A percentile compares a stretch with the other conserved stretches of the same genome.
Conservation (phyloP, 257 asterid species). For the Lycium ferocissimum region DNA sequence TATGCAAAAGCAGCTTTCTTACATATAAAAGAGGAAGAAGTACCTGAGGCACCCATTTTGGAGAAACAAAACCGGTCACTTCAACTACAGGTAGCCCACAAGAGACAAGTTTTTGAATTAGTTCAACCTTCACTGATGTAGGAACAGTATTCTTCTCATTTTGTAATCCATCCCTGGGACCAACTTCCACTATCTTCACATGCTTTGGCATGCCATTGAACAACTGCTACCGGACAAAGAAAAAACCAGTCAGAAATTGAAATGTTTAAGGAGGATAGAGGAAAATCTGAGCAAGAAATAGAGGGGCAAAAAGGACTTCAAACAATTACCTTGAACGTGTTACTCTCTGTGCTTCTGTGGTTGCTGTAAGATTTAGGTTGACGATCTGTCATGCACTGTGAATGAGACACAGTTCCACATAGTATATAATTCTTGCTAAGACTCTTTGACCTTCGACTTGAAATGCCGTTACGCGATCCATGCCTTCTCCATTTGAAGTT, state of each 20-base stretch:
- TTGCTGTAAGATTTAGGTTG: slow-evolving; percentile 47
- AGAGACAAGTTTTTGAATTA: slow-evolving; percentile 74
- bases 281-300: background rate
- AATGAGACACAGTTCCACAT: slow-evolving; percentile 51
- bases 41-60: slow-evolving; percentile 99
- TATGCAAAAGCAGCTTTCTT: background rate
- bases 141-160: slow-evolving; percentile 87
- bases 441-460: slow-evolving; percentile 58
- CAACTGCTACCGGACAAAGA: slow-evolving; percentile 49
- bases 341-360: slow-evolving; percentile 48
- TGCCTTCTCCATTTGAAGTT: slow-evolving; percentile 56
- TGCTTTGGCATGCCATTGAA: slow-evolving; percentile 68
- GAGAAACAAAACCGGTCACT: slow-evolving; percentile 97
- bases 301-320: background rate
- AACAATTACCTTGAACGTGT: slow-evolving; percentile 57
- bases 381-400: slow-evolving; percentile 50
- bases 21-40: slow-evolving; percentile 5
- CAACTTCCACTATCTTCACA: slow-evolving; percentile 95
- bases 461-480: slow-evolving; percentile 36
- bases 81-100: slow-evolving; percentile 88
- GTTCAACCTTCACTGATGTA: slow-evolving; percentile 70
- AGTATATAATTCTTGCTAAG: slow-evolving; percentile 54
- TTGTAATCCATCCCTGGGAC: slow-evolving; percentile 96
- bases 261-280: background rate
- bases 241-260: slow-evolving; percentile 21